A percentile compares a stretch with the other conserved stretches of the same genome.
Evolutionary conservation across 345 rosid species (phyloP).

Genomic region (Melastoma malabathricum): DNA sequence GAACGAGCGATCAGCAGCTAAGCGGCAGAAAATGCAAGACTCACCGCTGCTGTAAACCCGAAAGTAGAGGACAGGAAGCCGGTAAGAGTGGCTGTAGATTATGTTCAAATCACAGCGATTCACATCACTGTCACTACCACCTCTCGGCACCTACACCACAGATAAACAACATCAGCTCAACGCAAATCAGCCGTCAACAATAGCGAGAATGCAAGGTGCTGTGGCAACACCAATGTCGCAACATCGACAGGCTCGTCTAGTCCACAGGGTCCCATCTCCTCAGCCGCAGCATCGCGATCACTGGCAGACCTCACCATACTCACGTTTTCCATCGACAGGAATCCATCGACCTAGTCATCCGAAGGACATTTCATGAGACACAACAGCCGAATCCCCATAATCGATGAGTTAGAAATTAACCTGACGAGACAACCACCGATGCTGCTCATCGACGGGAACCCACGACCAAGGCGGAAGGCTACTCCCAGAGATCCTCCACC

Average conservation of each 20-base stretch:
- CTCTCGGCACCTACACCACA: slow-evolving; percentile 30
- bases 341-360: slow-evolving; percentile 33
- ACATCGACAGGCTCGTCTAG: slow-evolving; percentile 29
- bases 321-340: slow-evolving; percentile 49
- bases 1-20: neutral
- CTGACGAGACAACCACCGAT: slow-evolving; percentile 13
- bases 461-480: slow-evolving; percentile 49
- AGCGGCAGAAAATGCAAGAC: slow-evolving; percentile 3
- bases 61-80: slow-evolving; percentile 72
- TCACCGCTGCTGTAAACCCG: slow-evolving; percentile 54
- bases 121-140: slow-evolving; percentile 21
- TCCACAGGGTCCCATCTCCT: slow-evolving; percentile 15
- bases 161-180: neutral
- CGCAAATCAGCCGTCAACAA: neutral
- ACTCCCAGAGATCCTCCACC: slow-evolving; percentile 33
- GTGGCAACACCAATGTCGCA: slow-evolving; percentile 43
- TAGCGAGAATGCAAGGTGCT: slow-evolving; percentile 2
- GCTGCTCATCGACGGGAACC: slow-evolving; percentile 28
- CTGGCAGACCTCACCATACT: slow-evolving; percentile 17
- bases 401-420: neutral
- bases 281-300: slow-evolving; percentile 1
- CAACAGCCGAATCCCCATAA: neutral
- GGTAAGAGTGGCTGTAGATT: slow-evolving; percentile 52
- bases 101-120: slow-evolving; percentile 69
- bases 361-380: neutral